Conservation (phyloP, 1,284 basidiomycete genomes). For the Ceratorhiza oryzae-sativae region DNA sequence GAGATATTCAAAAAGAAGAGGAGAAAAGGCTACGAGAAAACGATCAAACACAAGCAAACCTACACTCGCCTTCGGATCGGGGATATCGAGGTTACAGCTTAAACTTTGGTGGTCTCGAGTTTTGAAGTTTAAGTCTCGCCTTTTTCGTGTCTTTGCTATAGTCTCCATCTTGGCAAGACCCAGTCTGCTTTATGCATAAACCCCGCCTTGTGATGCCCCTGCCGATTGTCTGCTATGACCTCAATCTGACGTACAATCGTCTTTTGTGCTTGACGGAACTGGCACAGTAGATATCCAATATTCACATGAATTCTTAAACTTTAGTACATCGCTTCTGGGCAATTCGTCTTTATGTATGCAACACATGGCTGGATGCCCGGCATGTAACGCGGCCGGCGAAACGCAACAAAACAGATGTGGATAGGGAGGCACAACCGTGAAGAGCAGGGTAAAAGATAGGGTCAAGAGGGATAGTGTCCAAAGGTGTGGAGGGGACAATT, state of each 20-base stretch:
- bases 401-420: slow-evolving; percentile 25
- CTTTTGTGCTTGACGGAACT: neutral
- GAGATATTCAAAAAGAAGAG: slow-evolving; percentile 94
- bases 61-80: slow-evolving; percentile 92
- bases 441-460: slow-evolving; percentile 1
- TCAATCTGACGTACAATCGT: slow-evolving; percentile 26
- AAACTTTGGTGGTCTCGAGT: neutral
- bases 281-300: slow-evolving; percentile 9
- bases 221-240: neutral
- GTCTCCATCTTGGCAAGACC: neutral
- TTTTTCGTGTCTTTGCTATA: neutral
- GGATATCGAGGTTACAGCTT: slow-evolving; percentile 56
- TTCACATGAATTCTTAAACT: slow-evolving; percentile 36
- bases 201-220: slow-evolving; percentile 21
- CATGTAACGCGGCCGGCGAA: slow-evolving; percentile 17
- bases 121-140: slow-evolving; percentile 5
- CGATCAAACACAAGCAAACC: slow-evolving; percentile 87
- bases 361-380: slow-evolving; percentile 26
- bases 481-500: neutral
- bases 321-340: slow-evolving; percentile 26
- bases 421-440: slow-evolving; percentile 10
- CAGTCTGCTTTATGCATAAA: slow-evolving; percentile 4
- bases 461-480: neutral
- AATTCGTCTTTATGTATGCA: slow-evolving; percentile 37
- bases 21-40: slow-evolving; percentile 92